Conservation (phyloP, 2,329 filamentous ascomycete genomes). For the Ascochyta koolunga region DNA sequence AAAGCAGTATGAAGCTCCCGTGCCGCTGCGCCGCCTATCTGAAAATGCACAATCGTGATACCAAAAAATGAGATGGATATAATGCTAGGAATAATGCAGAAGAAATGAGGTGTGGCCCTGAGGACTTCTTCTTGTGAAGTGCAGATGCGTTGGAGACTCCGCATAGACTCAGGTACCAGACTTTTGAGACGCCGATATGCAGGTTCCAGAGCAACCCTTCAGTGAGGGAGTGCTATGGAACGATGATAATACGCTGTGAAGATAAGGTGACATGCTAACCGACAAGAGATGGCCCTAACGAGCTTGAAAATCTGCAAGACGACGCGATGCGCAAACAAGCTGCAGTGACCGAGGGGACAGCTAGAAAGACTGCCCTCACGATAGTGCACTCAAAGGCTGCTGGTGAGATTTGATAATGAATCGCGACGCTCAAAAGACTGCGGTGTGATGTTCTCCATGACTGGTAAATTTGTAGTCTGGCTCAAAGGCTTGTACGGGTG, state of each 20-base stretch:
- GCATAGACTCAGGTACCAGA: neutral
- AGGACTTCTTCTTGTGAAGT: neutral
- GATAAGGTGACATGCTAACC: neutral
- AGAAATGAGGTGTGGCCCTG: neutral
- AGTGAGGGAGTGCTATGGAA: too few relatives aligned
- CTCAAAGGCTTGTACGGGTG: conserved; percentile 14
- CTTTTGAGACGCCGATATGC: neutral
- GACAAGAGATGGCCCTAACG: neutral
- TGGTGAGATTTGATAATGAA: conserved; percentile 25
- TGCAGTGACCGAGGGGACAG: neutral
- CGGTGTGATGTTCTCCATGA: conserved; percentile 15
- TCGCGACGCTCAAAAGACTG: conserved; percentile 12
- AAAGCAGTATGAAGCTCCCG: neutral
- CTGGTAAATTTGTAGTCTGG: conserved; percentile 6
- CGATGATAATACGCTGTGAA: neutral
- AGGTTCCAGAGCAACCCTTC: neutral
- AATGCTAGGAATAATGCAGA: neutral
- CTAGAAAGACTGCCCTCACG: neutral
- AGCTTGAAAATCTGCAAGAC: neutral
- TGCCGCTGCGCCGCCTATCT: neutral
- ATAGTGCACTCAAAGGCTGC: conserved; percentile 12
- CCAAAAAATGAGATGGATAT: neutral
- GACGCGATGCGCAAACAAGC: neutral
- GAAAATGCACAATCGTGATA: conserved; percentile 11
- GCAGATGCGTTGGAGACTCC: neutral